These are phyloP conservation scores for Trypanosoma boissoni DNA, from an alignment of 208 protist genomes.

Conservation along the genomic window DNA sequence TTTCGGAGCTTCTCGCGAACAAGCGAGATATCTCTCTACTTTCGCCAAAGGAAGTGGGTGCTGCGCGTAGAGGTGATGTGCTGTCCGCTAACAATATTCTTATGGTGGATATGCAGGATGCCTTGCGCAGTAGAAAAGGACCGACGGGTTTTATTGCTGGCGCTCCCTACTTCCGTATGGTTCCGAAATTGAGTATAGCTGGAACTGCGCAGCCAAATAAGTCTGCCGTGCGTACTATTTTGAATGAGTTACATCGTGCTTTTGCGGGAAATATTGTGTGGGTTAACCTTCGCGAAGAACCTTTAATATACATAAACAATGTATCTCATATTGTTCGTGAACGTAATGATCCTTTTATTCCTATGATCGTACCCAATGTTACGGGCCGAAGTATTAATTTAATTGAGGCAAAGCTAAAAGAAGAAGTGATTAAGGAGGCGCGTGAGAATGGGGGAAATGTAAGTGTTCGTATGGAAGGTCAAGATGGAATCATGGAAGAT, in stretches of 20 bases:
- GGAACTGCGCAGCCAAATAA: conserved; percentile 79
- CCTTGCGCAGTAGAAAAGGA: conserved; percentile 51
- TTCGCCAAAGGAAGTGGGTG: conserved; percentile 55
- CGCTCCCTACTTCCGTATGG: conserved; percentile 83
- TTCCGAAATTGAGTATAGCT: conserved; percentile 82
- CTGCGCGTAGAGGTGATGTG: conserved; percentile 69
- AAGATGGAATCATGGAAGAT: conserved; percentile 72
- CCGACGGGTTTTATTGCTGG: conserved; percentile 76
- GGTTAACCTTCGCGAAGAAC: conserved; percentile 88
- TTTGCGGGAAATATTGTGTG: conserved; percentile 69
- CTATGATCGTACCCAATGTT: conserved; percentile 82
- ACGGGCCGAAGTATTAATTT: conserved; percentile 68
- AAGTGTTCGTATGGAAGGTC: conserved; percentile 65
- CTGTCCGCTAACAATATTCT: conserved; percentile 78
- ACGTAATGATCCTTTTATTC: conserved; percentile 65
- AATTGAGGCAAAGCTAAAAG: conserved; percentile 82
- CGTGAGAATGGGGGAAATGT: conserved; percentile 83
- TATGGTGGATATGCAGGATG: conserved; percentile 75
- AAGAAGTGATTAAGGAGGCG: conserved; percentile 81
- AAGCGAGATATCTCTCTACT: conserved; percentile 59
- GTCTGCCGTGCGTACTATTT: conserved; percentile 66
- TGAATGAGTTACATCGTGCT: conserved; percentile 74
- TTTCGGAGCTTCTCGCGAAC: conserved; percentile 74
- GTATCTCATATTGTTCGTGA: conserved; percentile 80
- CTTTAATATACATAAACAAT: conserved; percentile 87